Conservation (phyloP, 768 basidiomycete species). For the Trametes gibbosa region DNA sequence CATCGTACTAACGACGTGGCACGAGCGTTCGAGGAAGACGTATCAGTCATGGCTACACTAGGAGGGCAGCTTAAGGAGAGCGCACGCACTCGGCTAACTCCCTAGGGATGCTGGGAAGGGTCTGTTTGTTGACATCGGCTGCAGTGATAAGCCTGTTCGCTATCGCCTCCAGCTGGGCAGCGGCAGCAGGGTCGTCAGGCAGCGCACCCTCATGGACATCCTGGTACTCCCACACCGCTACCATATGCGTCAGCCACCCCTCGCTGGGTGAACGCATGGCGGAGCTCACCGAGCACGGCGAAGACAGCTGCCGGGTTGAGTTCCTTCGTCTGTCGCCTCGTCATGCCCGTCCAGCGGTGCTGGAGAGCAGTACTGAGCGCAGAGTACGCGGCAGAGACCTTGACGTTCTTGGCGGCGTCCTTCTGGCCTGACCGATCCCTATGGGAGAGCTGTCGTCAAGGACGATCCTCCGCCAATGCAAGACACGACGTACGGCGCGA, state of each 20-base stretch:
- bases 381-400: conserved; percentile 60
- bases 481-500: conserved; percentile 64
- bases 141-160: conserved; percentile 57
- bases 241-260: background rate
- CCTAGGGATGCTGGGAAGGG: conserved; percentile 52
- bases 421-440: conserved; percentile 66
- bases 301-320: conserved; percentile 76
- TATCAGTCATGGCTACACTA: background rate
- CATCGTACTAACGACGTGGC: conserved; percentile 47
- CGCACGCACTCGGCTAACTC: conserved; percentile 61
- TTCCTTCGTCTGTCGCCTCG: conserved; percentile 76
- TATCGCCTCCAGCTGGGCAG: conserved; percentile 59
- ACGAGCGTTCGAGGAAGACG: background rate
- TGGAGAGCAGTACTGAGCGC: conserved; percentile 60
- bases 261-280: background rate
- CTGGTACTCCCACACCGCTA: conserved; percentile 87
- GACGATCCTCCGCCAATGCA: background rate
- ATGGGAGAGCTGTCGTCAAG: conserved; percentile 1
- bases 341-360: conserved; percentile 67
- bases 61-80: background rate
- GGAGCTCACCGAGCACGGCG: conserved; percentile 59
- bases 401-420: conserved; percentile 57
- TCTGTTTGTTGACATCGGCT: conserved; percentile 71
- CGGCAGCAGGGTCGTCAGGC: conserved; percentile 48
- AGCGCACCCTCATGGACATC: conserved; percentile 51